Conservation (phyloP, 2,329 filamentous ascomycete species). For the Stachybotrys chartarum region DNA sequence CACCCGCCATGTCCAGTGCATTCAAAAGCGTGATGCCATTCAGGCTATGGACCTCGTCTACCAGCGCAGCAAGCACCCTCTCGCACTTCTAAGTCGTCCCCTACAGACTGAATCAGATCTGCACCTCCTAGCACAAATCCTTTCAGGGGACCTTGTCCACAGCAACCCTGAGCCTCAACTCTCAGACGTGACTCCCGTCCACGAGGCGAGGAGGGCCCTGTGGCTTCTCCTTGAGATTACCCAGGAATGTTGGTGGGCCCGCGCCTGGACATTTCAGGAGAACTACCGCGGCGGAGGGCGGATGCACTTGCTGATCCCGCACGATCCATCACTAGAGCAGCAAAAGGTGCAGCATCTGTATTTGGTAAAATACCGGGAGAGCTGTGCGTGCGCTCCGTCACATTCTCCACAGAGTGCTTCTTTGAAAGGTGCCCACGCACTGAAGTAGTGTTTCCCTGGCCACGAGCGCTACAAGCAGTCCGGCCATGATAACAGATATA, state of each 20-base stretch:
- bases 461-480: slow-evolving; percentile 2
- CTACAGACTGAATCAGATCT: slow-evolving; percentile 7
- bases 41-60: slow-evolving; percentile 25
- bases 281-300: slow-evolving; percentile 19
- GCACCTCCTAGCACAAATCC: slow-evolving; percentile 8
- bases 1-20: slow-evolving; percentile 11
- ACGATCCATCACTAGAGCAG: slow-evolving; percentile 8
- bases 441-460: slow-evolving; percentile 16
- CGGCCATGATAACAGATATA: neutral
- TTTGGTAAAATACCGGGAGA: slow-evolving; percentile 14
- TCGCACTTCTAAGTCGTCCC: slow-evolving; percentile 17
- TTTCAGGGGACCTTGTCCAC: slow-evolving; percentile 12
- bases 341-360: slow-evolving; percentile 9
- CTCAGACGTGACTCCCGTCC: slow-evolving; percentile 2
- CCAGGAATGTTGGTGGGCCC: slow-evolving; percentile 18
- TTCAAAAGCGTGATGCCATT: slow-evolving; percentile 16
- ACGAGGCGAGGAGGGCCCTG: slow-evolving; percentile 9
- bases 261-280: slow-evolving; percentile 27
- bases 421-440: slow-evolving; percentile 6
- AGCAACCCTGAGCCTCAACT: slow-evolving; percentile 7
- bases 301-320: slow-evolving; percentile 20
- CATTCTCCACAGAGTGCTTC: slow-evolving; percentile 14
- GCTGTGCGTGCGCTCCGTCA: slow-evolving; percentile 14
- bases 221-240: slow-evolving; percentile 16
- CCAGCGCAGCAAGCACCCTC: slow-evolving; percentile 17